Evolutionary conservation across 169 alveolate genomes (phyloP), one percentile per base, ranked within the genome.

Genomic region (Plasmodium fragile): DNA sequence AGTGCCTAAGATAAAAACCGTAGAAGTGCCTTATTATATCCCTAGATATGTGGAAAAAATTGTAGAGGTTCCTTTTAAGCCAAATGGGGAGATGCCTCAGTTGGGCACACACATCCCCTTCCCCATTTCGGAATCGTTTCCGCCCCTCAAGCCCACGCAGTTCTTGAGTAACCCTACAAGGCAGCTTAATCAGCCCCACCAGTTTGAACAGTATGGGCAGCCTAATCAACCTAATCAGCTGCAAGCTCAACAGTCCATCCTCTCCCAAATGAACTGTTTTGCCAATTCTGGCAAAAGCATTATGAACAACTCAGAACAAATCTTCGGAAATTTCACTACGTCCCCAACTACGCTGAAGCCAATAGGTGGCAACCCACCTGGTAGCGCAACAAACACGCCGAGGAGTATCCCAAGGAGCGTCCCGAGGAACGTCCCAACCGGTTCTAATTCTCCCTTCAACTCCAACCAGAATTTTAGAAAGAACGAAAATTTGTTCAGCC

Each of bases 31-130:
- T 16, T 96, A 96, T 92, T 96, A 95, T 75, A 97, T 96, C 36
- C 98, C 98, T 49, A 93, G 98, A 81, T 96, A 96, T 91, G 97
- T 96, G 30, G 98, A 96, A 89, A 96, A 96, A 94, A 75, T 96
- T 49, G 96, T 96, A 22, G 98, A 96, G 49, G 92, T 96, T 34
- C 97, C 97, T 49, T 96, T 95, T 92, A 96, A 96, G 82, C 98
- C 98, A 2, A 95, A 95, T 28, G 96, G 93, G 41, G 95, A 95
- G 53, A 95, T 92, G 70, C 92, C 94, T 11, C 69, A 55, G 70
- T 41, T 89, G 71, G 94, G 91, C 71, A 69, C 94, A 5, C 93
- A 69, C 70, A 87, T 45, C 83, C 96, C 78, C 83, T 93, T 52
- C 52, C 91, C 92, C 32, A 92, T 73, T 49, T 72, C 79, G 80